Conservation (phyloP, 228 moss, liverwort and hornwort species). For the Sphagnum fallax region DNA sequence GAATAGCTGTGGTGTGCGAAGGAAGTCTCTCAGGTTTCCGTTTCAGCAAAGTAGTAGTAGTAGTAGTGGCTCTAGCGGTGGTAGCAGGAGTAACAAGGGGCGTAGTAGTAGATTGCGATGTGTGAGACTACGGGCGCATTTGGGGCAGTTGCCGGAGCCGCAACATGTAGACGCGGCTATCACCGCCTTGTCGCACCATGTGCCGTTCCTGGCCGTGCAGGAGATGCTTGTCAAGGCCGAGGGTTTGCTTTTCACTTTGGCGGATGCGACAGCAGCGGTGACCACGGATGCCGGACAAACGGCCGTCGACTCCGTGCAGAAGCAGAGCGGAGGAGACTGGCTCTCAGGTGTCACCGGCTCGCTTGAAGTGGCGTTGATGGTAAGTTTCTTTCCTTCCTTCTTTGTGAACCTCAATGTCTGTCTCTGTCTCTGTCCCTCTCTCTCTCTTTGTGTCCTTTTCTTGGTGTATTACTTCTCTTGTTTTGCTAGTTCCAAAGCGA, state of each 20-base stretch:
- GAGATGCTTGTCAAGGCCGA: slow-evolving; percentile 51
- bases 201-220: slow-evolving; percentile 45
- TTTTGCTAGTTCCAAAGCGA: no score
- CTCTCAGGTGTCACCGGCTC: slow-evolving; percentile 78
- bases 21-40: no score
- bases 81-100: not conserved
- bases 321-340: slow-evolving; percentile 80
- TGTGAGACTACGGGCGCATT: slow-evolving; percentile 29
- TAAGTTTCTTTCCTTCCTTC: slow-evolving; percentile 8
- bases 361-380: slow-evolving; percentile 72
- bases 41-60: no score
- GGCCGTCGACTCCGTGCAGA: slow-evolving; percentile 38
- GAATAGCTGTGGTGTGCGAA: no score
- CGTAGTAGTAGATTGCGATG: not conserved
- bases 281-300: slow-evolving; percentile 39
- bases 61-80: not conserved
- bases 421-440: not conserved
- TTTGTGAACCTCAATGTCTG: not conserved
- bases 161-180: slow-evolving; percentile 52
- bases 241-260: slow-evolving; percentile 65
- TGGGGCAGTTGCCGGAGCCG: slow-evolving; percentile 58
- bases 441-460: not conserved
- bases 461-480: no score
- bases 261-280: slow-evolving; percentile 54
- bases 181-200: slow-evolving; percentile 31